phyloP scores from a whole-genome alignment of 2,329 filamentous ascomycete species.

The Colletotrichum tropicicola region DNA sequence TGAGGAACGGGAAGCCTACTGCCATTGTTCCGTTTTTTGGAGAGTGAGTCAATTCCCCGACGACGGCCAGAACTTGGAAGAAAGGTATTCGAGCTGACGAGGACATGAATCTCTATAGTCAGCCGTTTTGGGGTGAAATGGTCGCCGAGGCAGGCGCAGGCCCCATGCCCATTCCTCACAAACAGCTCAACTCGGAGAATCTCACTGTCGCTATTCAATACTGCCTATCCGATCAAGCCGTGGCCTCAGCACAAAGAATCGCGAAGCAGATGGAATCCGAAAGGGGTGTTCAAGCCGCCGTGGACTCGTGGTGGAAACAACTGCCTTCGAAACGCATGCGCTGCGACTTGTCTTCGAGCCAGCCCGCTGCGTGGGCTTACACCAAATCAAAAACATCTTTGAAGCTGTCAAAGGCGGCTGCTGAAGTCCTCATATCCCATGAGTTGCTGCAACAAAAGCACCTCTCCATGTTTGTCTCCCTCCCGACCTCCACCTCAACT shows the following conservation, averaged over 20 bases:
- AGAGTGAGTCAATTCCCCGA: not conserved
- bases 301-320: conserved; percentile 33
- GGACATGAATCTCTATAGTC: conserved; percentile 5
- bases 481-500: not conserved
- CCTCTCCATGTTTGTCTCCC: not conserved
- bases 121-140: conserved; percentile 53
- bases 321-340: not conserved
- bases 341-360: conserved; percentile 7
- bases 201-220: conserved; percentile 45
- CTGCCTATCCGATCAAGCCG: conserved; percentile 37
- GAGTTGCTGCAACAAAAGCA: not conserved
- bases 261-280: conserved; percentile 1
- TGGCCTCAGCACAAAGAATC: not conserved
- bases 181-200: conserved; percentile 41
- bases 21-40: conserved; percentile 15
- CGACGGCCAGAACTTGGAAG: not conserved
- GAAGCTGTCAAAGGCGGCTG: conserved; percentile 16
- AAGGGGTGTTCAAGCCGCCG: conserved; percentile 52
- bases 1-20: conserved; percentile 12
- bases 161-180: conserved; percentile 45
- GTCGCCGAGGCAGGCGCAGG: conserved; percentile 48
- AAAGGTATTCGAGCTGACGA: not conserved
- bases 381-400: conserved; percentile 42
- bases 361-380: not conserved
- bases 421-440: not conserved